Percentiles rank a stretch among this genome's conserved stretches.
Conservation (phyloP, 164 flowering plant species). For the Houttuynia cordata region DNA sequence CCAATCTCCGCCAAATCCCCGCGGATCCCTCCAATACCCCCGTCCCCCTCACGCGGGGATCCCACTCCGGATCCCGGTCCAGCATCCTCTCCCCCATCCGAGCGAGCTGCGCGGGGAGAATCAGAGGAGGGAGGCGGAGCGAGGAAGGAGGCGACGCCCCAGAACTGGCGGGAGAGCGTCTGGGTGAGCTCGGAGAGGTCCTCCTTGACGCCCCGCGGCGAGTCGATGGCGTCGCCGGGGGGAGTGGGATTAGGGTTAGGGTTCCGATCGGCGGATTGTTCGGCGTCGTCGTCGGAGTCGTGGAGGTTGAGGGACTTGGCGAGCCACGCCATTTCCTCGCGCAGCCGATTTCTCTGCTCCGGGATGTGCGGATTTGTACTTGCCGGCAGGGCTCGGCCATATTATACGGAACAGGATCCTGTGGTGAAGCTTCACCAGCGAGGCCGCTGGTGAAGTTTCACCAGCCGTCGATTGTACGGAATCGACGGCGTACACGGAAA, state of each 20-base stretch:
- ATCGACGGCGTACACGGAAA: too few relatives aligned
- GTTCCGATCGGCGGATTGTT: neutral
- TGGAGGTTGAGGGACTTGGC: conserved; percentile 55
- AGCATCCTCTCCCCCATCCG: too few relatives aligned
- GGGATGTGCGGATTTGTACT: too few relatives aligned
- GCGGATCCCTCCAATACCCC: conserved; percentile 14
- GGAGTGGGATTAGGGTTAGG: neutral
- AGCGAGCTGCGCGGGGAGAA: conserved; percentile 6
- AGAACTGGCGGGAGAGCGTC: conserved; percentile 68
- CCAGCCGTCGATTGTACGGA: too few relatives aligned
- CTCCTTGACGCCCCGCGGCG: conserved; percentile 69
- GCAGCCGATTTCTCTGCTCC: neutral
- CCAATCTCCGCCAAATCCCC: conserved; percentile 34
- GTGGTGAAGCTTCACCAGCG: too few relatives aligned
- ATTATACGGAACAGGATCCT: too few relatives aligned
- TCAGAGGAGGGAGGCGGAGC: conserved; percentile 48
- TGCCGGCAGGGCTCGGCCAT: too few relatives aligned
- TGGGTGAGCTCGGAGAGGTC: conserved; percentile 68
- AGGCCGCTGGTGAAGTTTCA: too few relatives aligned
- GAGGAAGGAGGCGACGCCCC: conserved; percentile 85
- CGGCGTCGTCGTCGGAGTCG: conserved; percentile 15
- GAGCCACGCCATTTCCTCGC: conserved; percentile 61
- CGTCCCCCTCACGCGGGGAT: conserved; percentile 17
- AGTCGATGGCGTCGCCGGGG: conserved; percentile 5
- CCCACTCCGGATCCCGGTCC: conserved; percentile 2